These are phyloP conservation scores for Acacia melanoxylon DNA, from an alignment of 306 rosid genomes.

Conservation along the genomic window DNA sequence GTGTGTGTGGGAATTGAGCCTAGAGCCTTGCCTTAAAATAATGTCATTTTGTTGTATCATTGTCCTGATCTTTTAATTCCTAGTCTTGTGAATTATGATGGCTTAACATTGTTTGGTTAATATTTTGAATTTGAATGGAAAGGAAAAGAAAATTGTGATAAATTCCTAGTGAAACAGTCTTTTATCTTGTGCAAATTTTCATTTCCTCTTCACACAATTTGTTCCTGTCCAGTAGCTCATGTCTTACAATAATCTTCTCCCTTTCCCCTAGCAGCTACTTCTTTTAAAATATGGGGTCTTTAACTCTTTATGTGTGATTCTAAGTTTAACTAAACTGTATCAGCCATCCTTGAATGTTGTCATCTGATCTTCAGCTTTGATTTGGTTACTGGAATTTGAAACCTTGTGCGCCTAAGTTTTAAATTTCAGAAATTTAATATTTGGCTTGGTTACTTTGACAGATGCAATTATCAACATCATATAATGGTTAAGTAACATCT, in stretches of 20 bases:
- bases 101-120: background rate
- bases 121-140: background rate
- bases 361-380: background rate
- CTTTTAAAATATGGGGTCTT: background rate
- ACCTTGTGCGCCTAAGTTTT: background rate
- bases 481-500: background rate
- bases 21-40: background rate
- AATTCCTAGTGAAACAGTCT: background rate
- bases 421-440: background rate
- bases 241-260: background rate
- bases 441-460: background rate
- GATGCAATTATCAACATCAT: background rate
- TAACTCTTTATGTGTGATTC: background rate
- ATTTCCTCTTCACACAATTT: background rate
- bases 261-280: background rate
- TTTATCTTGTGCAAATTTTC: background rate
- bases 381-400: background rate
- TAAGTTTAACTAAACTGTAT: background rate
- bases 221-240: background rate
- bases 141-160: background rate
- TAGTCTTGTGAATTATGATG: background rate
- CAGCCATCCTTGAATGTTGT: background rate
- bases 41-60: background rate
- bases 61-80: background rate
- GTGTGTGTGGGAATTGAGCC: background rate